phyloP scores from a whole-genome alignment of 495 filamentous ascomycete genomes.

The Aspergillus ellipticus region DNA sequence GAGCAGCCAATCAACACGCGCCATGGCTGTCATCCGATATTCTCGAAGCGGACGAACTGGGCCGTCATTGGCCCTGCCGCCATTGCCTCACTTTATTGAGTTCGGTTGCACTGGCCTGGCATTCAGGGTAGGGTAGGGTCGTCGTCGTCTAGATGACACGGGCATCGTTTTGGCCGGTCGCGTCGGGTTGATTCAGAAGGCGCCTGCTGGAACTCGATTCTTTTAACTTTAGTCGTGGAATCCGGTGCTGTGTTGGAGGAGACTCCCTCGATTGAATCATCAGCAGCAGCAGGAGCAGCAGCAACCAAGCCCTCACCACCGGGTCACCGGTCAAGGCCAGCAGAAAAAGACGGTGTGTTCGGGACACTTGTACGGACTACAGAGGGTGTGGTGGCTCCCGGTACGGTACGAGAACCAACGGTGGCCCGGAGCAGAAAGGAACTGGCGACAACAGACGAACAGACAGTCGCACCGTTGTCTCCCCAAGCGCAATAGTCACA shows the following conservation, averaged over 20 bases:
- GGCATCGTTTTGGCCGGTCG: neutral
- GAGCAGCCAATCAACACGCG: slow-evolving; percentile 15
- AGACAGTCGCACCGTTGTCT: neutral
- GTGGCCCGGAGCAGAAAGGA: no score
- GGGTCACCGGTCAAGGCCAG: neutral
- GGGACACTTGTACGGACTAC: no score
- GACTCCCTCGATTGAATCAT: no score
- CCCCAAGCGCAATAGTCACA: no score
- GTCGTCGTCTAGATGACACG: neutral
- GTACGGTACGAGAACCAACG: no score
- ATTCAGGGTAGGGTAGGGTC: neutral
- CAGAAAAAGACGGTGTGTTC: slow-evolving; percentile 1
- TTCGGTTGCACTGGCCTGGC: neutral
- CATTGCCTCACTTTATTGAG: slow-evolving; percentile 17
- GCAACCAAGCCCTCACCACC: neutral
- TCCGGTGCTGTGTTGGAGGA: neutral
- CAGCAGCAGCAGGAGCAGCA: neutral
- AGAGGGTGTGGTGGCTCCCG: no score
- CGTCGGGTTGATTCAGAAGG: neutral
- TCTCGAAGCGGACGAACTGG: slow-evolving; percentile 11
- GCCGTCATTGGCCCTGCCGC: slow-evolving; percentile 7
- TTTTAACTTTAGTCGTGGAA: neutral
- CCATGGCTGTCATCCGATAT: slow-evolving; percentile 10
- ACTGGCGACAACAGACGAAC: no score
- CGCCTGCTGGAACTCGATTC: neutral